Percentiles rank a stretch among this genome's conserved stretches.
These are phyloP conservation scores for Pleurotus ostreatus DNA, from an alignment of 768 basidiomycete species.

Conservation along the genomic window DNA sequence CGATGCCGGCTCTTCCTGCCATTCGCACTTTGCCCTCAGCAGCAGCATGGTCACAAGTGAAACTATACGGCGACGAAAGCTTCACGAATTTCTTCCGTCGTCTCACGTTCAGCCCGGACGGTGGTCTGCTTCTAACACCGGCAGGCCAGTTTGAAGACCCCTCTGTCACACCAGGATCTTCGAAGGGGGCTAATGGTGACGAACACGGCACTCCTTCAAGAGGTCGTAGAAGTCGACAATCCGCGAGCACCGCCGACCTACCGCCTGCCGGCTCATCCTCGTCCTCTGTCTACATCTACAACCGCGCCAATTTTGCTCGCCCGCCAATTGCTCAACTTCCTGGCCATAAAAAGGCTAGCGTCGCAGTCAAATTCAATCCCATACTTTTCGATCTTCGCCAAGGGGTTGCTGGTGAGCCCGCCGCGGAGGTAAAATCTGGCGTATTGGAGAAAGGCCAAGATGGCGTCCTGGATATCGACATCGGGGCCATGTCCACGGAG, in stretches of 20 bases:
- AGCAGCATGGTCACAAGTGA: slow-evolving; percentile 58
- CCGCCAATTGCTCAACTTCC: slow-evolving; percentile 94
- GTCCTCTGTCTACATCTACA: slow-evolving; percentile 88
- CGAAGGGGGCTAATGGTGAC: slow-evolving; percentile 14
- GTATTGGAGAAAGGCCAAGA: slow-evolving; percentile 67
- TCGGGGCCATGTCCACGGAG: slow-evolving; percentile 31
- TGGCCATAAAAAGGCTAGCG: slow-evolving; percentile 93
- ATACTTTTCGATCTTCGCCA: slow-evolving; percentile 87
- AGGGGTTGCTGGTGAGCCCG: slow-evolving; percentile 42
- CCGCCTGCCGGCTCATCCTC: slow-evolving; percentile 43
- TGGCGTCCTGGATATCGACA: slow-evolving; percentile 56
- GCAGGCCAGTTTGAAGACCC: slow-evolving; percentile 98
- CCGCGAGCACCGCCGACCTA: slow-evolving; percentile 29
- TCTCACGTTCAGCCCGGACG: slow-evolving; percentile 92
- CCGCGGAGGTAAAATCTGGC: slow-evolving; percentile 37
- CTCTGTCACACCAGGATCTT: slow-evolving; percentile 40
- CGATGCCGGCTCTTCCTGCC: slow-evolving; percentile 90
- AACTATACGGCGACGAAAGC: slow-evolving; percentile 93
- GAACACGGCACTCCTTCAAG: slow-evolving; percentile 42
- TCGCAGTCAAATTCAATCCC: slow-evolving; percentile 92
- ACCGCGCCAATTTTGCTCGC: slow-evolving; percentile 88
- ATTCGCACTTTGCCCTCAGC: slow-evolving; percentile 70
- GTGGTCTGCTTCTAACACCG: slow-evolving; percentile 88
- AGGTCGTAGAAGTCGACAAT: slow-evolving; percentile 55
- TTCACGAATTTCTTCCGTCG: slow-evolving; percentile 95